A percentile compares a stretch with the other conserved stretches of the same genome.
Conservation (phyloP, 2,329 filamentous ascomycete genomes). For the Stachybotrys echinatus region DNA sequence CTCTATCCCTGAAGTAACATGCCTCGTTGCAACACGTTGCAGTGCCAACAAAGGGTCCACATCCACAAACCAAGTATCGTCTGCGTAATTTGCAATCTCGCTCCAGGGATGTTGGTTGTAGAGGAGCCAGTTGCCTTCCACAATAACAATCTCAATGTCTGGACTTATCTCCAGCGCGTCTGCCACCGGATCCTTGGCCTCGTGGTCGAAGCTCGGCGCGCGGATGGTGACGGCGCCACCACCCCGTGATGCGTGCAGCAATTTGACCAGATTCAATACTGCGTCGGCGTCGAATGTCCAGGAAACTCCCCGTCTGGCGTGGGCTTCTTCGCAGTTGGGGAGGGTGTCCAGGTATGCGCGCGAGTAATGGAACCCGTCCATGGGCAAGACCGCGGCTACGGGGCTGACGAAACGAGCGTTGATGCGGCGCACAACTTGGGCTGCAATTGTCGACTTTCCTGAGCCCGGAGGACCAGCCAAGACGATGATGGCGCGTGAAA, state of each 20-base stretch:
- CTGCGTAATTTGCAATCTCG: neutral
- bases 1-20: neutral
- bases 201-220: neutral
- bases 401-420: neutral
- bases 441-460: constrained; percentile 18
- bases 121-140: neutral
- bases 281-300: neutral
- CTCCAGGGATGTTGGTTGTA: neutral
- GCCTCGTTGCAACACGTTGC: neutral
- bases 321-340: neutral
- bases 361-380: neutral
- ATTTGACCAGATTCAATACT: neutral
- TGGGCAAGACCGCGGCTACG: neutral
- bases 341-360: neutral
- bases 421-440: neutral
- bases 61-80: neutral
- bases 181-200: neutral
- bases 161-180: neutral
- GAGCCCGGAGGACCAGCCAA: neutral
- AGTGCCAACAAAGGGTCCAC: neutral
- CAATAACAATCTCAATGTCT: neutral
- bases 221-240: neutral
- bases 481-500: constrained; percentile 11
- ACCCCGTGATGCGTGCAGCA: neutral
- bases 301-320: neutral